Evolutionary conservation across 2,329 filamentous ascomycete species (phyloP), one percentile per base, ranked within the genome.

Genomic region (Neospermospora avenae): DNA sequence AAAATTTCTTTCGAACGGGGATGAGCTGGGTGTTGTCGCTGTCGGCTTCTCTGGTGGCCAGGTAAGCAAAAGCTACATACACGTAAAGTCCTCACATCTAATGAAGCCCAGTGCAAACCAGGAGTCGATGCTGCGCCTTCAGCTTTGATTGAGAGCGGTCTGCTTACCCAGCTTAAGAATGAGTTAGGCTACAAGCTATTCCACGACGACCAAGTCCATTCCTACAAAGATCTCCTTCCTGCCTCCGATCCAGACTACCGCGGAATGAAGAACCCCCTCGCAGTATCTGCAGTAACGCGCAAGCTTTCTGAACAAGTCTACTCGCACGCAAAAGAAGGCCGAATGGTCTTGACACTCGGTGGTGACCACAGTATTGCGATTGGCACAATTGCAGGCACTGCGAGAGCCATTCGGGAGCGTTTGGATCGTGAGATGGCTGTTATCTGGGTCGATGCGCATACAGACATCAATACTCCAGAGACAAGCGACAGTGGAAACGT

Each of bases 401-500:
- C 93, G 37, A 90, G 88, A 78, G 95, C 93, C 0, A 87, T 91
- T 42, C 85, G 90, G 60, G 93, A 99, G 81, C 80, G 93, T 18
- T 78, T 96, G 61, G 85, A 81, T 46, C 83, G 88, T 58, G 93
- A 98, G 70, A 87, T 97, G 64, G 95, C 92, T 13, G 91, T 99
- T 60, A 96, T 99, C 74, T 99, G 95, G 95, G 95, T 99, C 34
- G 95, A 99, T 76, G 95, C 95, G 25, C 95, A 99, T 76, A 89
- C 93, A 57, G 95, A 99, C 76, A 97, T 99, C 80, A 99, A 99
- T 79, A 92, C 90, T 1, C 95, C 93, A 56, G 93, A 98, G 83
- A 88, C 85, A 51, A 93, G 89, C 66, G 89, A 83, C 44, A 95
- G 89, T 67, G 95, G 95, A 35, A 98, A 98, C 77, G 89, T 99